Percentiles rank a stretch among this genome's conserved stretches.
Evolutionary conservation across 495 filamentous ascomycete genomes (phyloP).

Genomic region (Terfezia boudieri): DNA sequence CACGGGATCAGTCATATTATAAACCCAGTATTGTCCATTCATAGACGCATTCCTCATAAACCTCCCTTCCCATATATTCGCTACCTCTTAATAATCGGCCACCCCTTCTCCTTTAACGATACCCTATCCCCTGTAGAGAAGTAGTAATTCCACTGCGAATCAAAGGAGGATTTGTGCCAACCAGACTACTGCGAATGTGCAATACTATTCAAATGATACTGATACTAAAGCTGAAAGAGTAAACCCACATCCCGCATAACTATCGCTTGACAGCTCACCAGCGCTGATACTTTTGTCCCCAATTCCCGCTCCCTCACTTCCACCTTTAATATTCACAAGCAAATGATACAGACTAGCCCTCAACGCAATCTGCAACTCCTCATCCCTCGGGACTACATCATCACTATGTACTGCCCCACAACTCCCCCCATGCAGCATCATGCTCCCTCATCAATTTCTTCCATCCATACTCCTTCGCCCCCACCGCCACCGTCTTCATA

Average conservation of each 20-base stretch:
- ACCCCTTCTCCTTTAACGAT: constrained; percentile 25
- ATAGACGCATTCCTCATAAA: constrained; percentile 25
- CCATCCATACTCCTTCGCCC: constrained; percentile 24
- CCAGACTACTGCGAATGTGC: constrained; percentile 32
- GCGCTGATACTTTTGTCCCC: constrained; percentile 32
- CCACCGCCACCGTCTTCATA: constrained; percentile 23
- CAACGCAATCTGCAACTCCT: constrained; percentile 38
- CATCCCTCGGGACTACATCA: constrained; percentile 41
- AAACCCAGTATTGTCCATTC: constrained; percentile 24
- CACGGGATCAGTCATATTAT: constrained; percentile 60
- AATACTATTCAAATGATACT: constrained; percentile 50
- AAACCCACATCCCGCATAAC: constrained; percentile 27
- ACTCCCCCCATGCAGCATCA: constrained; percentile 24
- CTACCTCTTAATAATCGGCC: constrained; percentile 28
- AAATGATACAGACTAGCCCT: constrained; percentile 48
- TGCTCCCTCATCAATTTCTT: constrained; percentile 23
- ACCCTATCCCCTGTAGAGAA: constrained; percentile 26
- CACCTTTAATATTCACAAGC: constrained; percentile 33
- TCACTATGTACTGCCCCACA: constrained; percentile 31
- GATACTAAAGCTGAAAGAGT: constrained; percentile 18
- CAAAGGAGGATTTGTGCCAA: too few relatives aligned
- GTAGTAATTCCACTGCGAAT: constrained; percentile 30
- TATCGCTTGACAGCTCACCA: constrained; percentile 31
- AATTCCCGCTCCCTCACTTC: constrained; percentile 26
- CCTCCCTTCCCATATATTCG: constrained; percentile 25